Base-by-base conservation (phyloP, 192 early-diverging fungal genomes). In the Diversispora eburnea region DNA sequence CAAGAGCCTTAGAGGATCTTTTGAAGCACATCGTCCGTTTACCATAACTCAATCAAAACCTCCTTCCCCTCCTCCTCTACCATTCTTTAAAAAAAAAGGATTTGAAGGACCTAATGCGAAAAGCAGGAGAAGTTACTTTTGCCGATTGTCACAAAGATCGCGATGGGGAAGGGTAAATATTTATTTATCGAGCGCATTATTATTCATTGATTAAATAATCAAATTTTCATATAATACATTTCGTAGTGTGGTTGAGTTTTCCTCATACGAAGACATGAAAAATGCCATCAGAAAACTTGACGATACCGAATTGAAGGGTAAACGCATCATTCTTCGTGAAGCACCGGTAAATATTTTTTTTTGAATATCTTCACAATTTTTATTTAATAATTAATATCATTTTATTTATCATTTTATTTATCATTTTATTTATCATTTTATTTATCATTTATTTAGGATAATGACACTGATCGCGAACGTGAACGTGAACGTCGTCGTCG, bases 81-180 rank as follows among this genome's bases (percentile, higher is more conserved):
- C 22, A 58, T 76, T 60, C 56, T 62, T n/a, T 78, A 82, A 76
- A 84, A 49, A 49, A 97, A 94, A 73, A 73, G 71, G 95, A 95
- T 84, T 86, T 98, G 83, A 98, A 98, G 85, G 95, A 97, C 78
- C 84, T 94, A 74, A 93, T 96, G 83, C 91, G 94, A 71, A 93
- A 94, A 75, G 95, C 93, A 42, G 95, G 95, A 64, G 93, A 96
- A 78, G 95, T 98, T 17, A 87, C 89, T 33, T 98, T 93, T 85
- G 92, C 97, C 7, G 94, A 97, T 77, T 87, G 94, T 67, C 91
- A 89, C 82, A 91, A 91, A 82, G 87, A 86, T 73, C 84, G 90
- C 12, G 84, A 90, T 42, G 94, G 93, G 42, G 88, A 92, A 79
- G 97, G 92, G 91, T 94, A 79, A 33, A 33, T 2, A 33, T 33